Conservation (phyloP, 257 asterid genomes). For the Ballota nigra region DNA sequence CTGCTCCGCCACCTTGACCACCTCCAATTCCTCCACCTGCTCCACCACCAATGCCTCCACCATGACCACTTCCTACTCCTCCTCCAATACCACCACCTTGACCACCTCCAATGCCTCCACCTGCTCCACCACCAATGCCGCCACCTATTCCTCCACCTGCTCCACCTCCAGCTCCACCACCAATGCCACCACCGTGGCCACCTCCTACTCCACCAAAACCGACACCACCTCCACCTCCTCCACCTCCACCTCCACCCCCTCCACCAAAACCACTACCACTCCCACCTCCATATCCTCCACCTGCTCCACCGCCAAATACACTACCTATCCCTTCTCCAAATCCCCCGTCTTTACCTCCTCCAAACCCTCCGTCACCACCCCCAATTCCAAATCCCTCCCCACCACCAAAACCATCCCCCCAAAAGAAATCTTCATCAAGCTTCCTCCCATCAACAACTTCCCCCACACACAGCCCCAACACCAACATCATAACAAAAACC, state of each 20-base stretch:
- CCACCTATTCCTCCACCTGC: too few species aligned
- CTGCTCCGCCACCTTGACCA: too few species aligned
- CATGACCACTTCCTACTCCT: constrained; percentile 25
- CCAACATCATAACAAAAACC: constrained; percentile 24
- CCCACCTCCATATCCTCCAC: too few species aligned
- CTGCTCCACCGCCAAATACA: too few species aligned
- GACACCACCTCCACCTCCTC: constrained; percentile 22
- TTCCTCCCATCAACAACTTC: constrained; percentile 34
- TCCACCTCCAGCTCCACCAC: not conserved
- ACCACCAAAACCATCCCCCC: constrained; percentile 20
- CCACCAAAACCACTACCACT: constrained; percentile 20
- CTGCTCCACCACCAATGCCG: too few species aligned
- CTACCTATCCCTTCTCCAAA: too few species aligned
- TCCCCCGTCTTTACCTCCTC: too few species aligned
- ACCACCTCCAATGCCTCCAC: not conserved
- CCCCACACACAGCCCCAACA: constrained; percentile 35
- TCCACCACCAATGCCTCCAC: too few species aligned
- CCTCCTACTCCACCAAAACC: constrained; percentile 24
- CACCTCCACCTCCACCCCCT: constrained; percentile 4
- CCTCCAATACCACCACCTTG: constrained; percentile 13
- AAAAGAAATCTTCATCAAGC: constrained; percentile 38
- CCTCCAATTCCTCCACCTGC: constrained; percentile 20
- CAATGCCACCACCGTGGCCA: constrained; percentile 13
- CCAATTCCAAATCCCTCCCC: constrained; percentile 5
- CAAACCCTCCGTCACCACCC: too few species aligned